phyloP scores from a whole-genome alignment of 441 rosid genomes.

The Omphalea diandra region DNA sequence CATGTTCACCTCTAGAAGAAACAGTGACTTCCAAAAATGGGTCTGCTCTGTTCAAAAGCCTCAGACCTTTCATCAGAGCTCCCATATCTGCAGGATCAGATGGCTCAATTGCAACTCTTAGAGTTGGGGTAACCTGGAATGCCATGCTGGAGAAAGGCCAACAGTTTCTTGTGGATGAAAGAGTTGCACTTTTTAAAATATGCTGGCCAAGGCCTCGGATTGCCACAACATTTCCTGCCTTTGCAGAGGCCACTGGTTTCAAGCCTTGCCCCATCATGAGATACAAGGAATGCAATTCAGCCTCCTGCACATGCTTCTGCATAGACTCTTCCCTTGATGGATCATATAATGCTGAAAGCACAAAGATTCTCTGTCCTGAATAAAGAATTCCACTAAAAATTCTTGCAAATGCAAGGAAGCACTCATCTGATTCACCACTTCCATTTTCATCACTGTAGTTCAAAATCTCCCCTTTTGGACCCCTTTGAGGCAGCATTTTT shows the following conservation, averaged over 20 bases:
- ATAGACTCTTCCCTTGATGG: constrained; percentile 64
- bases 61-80: constrained; percentile 77
- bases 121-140: constrained; percentile 89
- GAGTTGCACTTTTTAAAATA: constrained; percentile 88
- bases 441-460: constrained; percentile 53
- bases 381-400: constrained; percentile 80
- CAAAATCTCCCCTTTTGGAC: constrained; percentile 63
- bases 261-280: constrained; percentile 98
- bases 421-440: constrained; percentile 71
- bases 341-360: constrained; percentile 80
- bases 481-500: constrained; percentile 76
- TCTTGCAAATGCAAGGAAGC: constrained; percentile 96
- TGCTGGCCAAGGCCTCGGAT: constrained; percentile 93
- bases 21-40: constrained; percentile 93
- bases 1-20: constrained; percentile 91
- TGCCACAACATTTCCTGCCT: constrained; percentile 89
- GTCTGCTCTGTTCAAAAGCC: constrained; percentile 86
- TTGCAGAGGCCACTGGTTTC: constrained; percentile 69
- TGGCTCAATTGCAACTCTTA: constrained; percentile 91
- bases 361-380: constrained; percentile 64
- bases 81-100: constrained; percentile 85
- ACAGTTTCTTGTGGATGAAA: constrained; percentile 76
- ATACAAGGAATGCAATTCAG: constrained; percentile 79
- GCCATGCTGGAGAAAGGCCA: constrained; percentile 97
- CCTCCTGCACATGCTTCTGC: constrained; percentile 86